Evolutionary conservation across 2,329 filamentous ascomycete genomes (phyloP).

Genomic region (Botrytis galanthina): DNA sequence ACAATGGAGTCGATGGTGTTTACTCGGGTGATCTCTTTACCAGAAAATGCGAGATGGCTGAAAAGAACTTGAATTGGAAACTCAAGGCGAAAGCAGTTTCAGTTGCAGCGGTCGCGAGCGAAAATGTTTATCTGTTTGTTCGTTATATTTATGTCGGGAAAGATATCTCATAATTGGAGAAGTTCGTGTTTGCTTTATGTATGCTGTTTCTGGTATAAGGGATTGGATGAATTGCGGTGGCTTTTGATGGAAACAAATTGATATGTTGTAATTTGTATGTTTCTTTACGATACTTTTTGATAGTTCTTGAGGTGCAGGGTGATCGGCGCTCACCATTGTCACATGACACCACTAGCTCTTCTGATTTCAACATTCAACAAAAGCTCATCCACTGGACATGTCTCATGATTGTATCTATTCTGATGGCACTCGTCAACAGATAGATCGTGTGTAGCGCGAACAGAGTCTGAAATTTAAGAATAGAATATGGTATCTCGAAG

Average conservation of each 20-base stretch:
- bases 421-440: background rate
- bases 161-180: background rate
- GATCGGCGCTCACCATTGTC: background rate
- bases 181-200: background rate
- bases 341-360: background rate
- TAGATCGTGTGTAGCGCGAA: rapidly evolving
- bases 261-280: background rate
- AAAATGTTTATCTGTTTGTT: slow-evolving; percentile 3
- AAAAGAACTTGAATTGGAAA: background rate
- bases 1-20: background rate
- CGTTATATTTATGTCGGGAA: background rate
- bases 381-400: background rate
- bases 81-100: background rate
- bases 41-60: background rate
- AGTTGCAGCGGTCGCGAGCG: background rate
- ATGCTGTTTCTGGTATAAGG: background rate
- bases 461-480: too few species aligned
- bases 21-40: background rate
- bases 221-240: background rate
- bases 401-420: background rate
- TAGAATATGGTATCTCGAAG: background rate
- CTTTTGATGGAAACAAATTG: background rate
- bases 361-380: background rate
- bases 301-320: background rate
- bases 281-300: background rate